Conservation (phyloP, 73 alveolate genomes). For the Paramecium sonneborni region DNA sequence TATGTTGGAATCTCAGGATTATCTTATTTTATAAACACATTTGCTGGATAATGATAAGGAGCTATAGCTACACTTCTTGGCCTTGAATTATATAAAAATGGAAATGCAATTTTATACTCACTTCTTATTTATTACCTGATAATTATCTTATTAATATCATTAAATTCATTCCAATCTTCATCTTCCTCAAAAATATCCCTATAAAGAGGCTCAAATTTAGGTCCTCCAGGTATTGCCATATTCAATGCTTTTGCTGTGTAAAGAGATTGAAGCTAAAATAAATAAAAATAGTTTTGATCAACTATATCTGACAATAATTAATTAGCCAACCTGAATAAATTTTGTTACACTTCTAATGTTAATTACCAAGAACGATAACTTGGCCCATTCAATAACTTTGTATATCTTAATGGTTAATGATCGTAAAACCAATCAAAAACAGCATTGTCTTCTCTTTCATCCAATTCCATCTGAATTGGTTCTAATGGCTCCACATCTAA, state of each 20-base stretch:
- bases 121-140: slow-evolving; percentile 98
- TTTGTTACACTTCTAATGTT: slow-evolving; percentile 93
- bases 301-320: slow-evolving; percentile 97
- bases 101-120: slow-evolving; percentile 99
- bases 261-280: slow-evolving; percentile 96
- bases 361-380: slow-evolving; percentile 96
- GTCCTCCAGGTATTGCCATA: slow-evolving; percentile 99
- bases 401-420: slow-evolving; percentile 87
- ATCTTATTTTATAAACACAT: slow-evolving; percentile 88
- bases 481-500: slow-evolving; percentile 97
- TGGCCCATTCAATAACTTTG: slow-evolving; percentile 98
- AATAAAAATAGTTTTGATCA: slow-evolving; percentile 98
- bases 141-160: slow-evolving; percentile 98
- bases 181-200: slow-evolving; percentile 96
- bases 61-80: slow-evolving; percentile 98
- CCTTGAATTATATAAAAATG: slow-evolving; percentile 98
- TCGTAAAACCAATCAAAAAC: slow-evolving; percentile 99
- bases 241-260: slow-evolving; percentile 99
- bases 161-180: slow-evolving; percentile 99
- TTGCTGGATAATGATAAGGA: slow-evolving; percentile 97
- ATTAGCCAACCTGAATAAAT: slow-evolving; percentile 95
- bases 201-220: slow-evolving; percentile 99
- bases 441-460: slow-evolving; percentile 99
- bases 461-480: slow-evolving; percentile 99
- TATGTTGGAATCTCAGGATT: slow-evolving; percentile 93